phyloP scores from a whole-genome alignment of 1,284 basidiomycete species.

The Ustilago esculenta region DNA sequence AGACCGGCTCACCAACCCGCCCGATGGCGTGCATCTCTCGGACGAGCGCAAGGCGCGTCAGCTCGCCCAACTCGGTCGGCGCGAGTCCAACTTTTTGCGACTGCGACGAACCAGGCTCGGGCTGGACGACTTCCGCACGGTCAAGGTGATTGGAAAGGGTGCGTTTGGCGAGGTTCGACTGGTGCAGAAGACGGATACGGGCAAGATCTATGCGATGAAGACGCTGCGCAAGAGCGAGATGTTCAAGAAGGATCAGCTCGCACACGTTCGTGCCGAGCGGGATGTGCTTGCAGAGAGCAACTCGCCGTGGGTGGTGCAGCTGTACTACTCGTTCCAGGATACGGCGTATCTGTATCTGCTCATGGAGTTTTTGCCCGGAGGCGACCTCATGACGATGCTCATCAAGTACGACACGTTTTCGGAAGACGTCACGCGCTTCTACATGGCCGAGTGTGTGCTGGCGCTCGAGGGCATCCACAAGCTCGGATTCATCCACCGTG shows the following conservation, averaged over 20 bases:
- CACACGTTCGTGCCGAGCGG: slow-evolving; percentile 97
- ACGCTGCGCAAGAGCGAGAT: slow-evolving; percentile 97
- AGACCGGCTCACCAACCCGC: slow-evolving; percentile 74
- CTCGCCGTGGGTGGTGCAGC: slow-evolving; percentile 95
- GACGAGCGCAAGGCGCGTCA: slow-evolving; percentile 91
- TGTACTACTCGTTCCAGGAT: slow-evolving; percentile 99
- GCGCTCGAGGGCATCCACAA: slow-evolving; percentile 98
- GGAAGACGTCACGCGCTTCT: slow-evolving; percentile 97
- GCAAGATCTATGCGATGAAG: slow-evolving; percentile 99
- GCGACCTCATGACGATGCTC: slow-evolving; percentile 97
- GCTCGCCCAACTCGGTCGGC: slow-evolving; percentile 86
- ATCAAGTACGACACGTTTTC: slow-evolving; percentile 99
- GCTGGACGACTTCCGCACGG: slow-evolving; percentile 90
- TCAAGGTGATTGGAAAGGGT: slow-evolving; percentile 99
- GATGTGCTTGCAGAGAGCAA: slow-evolving; percentile 97
- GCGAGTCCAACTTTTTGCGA: slow-evolving; percentile 82
- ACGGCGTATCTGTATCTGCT: slow-evolving; percentile 94
- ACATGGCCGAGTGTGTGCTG: slow-evolving; percentile 98
- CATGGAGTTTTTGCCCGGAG: slow-evolving; percentile 98
- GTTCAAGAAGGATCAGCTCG: slow-evolving; percentile 98
- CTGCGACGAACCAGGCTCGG: slow-evolving; percentile 91
- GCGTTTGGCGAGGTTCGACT: slow-evolving; percentile 97
- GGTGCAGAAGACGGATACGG: slow-evolving; percentile 95
- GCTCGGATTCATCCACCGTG: slow-evolving; percentile 96
- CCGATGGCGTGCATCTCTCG: slow-evolving; percentile 54